Percentiles rank a stretch among this genome's conserved stretches.
These are phyloP conservation scores for Ottelia alismoides DNA, from an alignment of 106 monocot genomes.

Conservation along the genomic window DNA sequence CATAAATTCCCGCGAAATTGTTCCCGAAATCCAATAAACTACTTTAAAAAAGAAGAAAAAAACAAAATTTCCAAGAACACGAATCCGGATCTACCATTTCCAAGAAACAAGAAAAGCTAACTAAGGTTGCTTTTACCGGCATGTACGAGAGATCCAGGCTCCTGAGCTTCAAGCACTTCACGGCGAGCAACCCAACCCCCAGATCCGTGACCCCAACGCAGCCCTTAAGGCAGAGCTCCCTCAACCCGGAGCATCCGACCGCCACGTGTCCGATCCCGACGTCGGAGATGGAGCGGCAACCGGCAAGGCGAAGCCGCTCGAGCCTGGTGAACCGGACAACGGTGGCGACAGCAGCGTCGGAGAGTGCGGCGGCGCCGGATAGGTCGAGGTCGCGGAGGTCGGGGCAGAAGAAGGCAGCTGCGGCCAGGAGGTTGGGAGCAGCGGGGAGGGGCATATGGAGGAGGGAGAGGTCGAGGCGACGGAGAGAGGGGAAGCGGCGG, in stretches of 20 bases:
- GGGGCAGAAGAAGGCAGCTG: conserved; percentile 15
- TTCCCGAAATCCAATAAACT: no score
- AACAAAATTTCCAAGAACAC: no score
- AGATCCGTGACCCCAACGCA: conserved; percentile 61
- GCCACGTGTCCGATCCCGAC: conserved; percentile 68
- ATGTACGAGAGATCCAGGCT: conserved; percentile 60
- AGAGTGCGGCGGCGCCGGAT: conserved; percentile 25
- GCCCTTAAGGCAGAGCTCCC: conserved; percentile 41
- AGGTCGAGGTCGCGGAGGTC: conserved; percentile 33
- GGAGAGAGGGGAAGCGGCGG: conserved; percentile 30
- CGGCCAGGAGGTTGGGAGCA: conserved; percentile 19
- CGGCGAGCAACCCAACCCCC: conserved; percentile 44
- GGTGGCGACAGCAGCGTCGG: no score
- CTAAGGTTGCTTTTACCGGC: conserved; percentile 19
- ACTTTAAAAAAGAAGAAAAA: no score
- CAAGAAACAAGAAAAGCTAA: neutral
- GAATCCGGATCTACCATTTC: no score
- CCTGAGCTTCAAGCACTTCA: conserved; percentile 46
- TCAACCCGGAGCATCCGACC: conserved; percentile 51
- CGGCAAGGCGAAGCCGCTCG: no score
- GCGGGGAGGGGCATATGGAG: conserved; percentile 45
- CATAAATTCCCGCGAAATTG: no score
- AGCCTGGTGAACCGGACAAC: no score
- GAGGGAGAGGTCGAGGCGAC: conserved; percentile 48
- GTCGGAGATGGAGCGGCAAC: no score